These are phyloP conservation scores for Panellus pusillus DNA, from an alignment of 768 basidiomycete genomes.

Conservation along the genomic window DNA sequence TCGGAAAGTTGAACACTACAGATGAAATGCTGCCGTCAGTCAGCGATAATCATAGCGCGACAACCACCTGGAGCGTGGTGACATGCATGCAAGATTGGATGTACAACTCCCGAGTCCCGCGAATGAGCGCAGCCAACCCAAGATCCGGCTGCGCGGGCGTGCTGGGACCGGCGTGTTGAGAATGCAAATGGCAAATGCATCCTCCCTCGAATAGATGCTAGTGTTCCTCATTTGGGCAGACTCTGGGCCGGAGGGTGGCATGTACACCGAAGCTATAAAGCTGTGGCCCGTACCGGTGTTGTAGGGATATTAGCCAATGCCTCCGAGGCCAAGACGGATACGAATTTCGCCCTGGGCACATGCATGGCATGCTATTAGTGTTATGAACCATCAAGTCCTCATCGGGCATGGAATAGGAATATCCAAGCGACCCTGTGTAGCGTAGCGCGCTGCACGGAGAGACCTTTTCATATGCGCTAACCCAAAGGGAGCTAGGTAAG, in stretches of 20 bases:
- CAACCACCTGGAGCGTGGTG: no score
- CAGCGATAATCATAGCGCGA: no score
- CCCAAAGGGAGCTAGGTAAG: constrained; percentile 1
- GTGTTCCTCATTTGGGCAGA: constrained; percentile 11
- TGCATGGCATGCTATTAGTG: background rate
- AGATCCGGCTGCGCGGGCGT: constrained; percentile 5
- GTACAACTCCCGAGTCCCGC: no score
- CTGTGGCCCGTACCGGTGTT: constrained; percentile 1
- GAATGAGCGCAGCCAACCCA: background rate
- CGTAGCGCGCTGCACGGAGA: background rate
- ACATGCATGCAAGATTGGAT: no score
- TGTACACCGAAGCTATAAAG: background rate
- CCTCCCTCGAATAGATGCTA: constrained; percentile 4
- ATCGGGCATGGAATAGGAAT: background rate
- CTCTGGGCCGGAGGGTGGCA: background rate
- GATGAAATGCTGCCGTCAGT: no score
- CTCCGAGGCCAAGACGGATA: background rate
- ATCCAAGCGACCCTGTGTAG: background rate
- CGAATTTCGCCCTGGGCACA: no score
- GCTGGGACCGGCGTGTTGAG: constrained; percentile 10
- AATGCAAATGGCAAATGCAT: no score
- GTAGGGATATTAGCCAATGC: constrained; percentile 11
- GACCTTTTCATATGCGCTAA: background rate
- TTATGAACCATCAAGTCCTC: background rate
- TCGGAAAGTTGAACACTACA: no score